These are phyloP conservation scores for Candida nemodendra DNA, from an alignment of 805 yeast genomes.

Conservation along the genomic window DNA sequence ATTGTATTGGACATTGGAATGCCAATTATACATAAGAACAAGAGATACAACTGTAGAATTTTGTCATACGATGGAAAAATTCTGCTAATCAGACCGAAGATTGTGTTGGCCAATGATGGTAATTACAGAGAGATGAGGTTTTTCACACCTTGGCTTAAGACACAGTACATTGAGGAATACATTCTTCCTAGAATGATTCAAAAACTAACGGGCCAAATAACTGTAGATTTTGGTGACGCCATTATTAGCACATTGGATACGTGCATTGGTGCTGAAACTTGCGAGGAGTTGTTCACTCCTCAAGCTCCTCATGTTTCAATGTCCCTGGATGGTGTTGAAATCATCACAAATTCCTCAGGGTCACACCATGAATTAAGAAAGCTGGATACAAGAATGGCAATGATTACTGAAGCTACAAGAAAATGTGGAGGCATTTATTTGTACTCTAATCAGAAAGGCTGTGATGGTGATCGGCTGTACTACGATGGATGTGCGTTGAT, in stretches of 20 bases:
- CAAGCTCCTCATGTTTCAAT: conserved; percentile 89
- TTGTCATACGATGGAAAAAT: conserved; percentile 77
- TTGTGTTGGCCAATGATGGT: conserved; percentile 95
- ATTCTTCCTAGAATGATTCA: conserved; percentile 70
- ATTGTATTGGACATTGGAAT: conserved; percentile 89
- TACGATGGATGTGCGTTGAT: conserved; percentile 97
- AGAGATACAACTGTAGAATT: conserved; percentile 88
- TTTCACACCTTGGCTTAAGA: conserved; percentile 91
- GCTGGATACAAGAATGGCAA: conserved; percentile 75
- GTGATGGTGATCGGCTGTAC: conserved; percentile 96
- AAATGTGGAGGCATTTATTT: conserved; percentile 96
- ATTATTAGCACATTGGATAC: conserved; percentile 82
- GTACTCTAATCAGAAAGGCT: conserved; percentile 93
- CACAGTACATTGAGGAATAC: conserved; percentile 70
- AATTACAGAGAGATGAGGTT: conserved; percentile 97
- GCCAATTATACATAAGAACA: conserved; percentile 86
- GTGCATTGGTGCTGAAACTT: conserved; percentile 94
- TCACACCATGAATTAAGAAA: conserved; percentile 97
- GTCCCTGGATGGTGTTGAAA: conserved; percentile 97
- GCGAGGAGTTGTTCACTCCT: conserved; percentile 97
- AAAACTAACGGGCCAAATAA: conserved; percentile 60
- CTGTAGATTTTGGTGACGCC: conserved; percentile 88
- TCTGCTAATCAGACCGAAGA: conserved; percentile 84
- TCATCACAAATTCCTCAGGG: conserved; percentile 92
- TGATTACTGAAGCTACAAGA: conserved; percentile 88